phyloP scores from a whole-genome alignment of 805 yeast genomes.

The Candida cerambycidarum region DNA sequence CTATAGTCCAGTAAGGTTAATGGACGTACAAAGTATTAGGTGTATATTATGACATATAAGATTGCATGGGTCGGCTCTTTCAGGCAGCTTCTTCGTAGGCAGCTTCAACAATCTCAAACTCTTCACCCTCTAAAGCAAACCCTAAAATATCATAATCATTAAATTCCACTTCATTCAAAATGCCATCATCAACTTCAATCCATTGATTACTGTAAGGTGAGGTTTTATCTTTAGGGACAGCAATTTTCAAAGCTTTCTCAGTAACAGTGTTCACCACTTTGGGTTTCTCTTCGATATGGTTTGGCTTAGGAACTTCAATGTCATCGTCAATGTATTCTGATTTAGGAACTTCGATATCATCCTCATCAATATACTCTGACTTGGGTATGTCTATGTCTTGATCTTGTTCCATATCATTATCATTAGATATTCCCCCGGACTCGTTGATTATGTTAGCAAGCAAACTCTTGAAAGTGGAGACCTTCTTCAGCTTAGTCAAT shows the following conservation, averaged over 20 bases:
- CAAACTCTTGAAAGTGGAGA: constrained; percentile 18
- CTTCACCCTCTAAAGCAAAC: constrained; percentile 40
- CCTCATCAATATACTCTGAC: constrained; percentile 28
- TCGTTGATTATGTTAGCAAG: constrained; percentile 41
- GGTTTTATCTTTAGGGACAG: constrained; percentile 40
- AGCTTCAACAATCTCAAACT: constrained; percentile 34
- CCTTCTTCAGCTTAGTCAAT: constrained; percentile 11
- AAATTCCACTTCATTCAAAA: constrained; percentile 29
- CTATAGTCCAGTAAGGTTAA: constrained; percentile 22
- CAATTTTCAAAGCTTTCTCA: constrained; percentile 33
- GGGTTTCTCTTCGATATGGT: constrained; percentile 11
- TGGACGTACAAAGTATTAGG: constrained; percentile 18
- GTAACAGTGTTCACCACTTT: constrained; percentile 10
- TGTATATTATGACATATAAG: background rate
- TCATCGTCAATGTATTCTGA: constrained; percentile 35
- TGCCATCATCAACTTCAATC: constrained; percentile 31
- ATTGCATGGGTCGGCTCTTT: background rate
- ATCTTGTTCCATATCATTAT: constrained; percentile 23
- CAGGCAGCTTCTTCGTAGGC: constrained; percentile 28
- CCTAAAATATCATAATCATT: constrained; percentile 44
- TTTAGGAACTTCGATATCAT: constrained; percentile 36
- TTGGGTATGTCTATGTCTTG: constrained; percentile 39
- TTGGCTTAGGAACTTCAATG: constrained; percentile 14
- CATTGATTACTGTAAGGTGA: constrained; percentile 35
- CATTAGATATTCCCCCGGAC: constrained; percentile 47